These are phyloP conservation scores for Mycena albidolilacea DNA, from an alignment of 768 basidiomycete genomes.

Conservation along the genomic window DNA sequence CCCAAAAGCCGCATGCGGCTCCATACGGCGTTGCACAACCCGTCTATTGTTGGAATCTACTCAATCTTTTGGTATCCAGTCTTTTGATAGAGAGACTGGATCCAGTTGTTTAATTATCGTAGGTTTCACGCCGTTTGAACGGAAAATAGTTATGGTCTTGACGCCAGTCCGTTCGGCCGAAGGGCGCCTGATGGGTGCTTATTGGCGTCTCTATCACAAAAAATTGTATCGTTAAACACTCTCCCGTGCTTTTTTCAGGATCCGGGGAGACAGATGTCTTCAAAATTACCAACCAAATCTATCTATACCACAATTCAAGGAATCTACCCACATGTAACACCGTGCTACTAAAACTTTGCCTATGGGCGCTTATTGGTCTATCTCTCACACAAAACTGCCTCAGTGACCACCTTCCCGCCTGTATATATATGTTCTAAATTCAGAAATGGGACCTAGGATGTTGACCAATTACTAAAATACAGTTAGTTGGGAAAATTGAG, in stretches of 20 bases:
- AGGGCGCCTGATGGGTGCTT: background rate
- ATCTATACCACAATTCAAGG: background rate
- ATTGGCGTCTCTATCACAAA: background rate
- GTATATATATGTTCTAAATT: background rate
- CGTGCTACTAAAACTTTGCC: background rate
- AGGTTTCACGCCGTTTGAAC: conserved; percentile 1
- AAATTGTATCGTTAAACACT: background rate
- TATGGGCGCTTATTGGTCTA: background rate
- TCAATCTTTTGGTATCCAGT: background rate
- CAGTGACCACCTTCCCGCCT: background rate
- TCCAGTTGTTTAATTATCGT: background rate
- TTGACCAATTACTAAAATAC: background rate
- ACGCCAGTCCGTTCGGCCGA: background rate
- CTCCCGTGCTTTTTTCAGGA: background rate
- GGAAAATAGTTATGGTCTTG: background rate
- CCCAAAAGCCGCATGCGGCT: too few relatives aligned
- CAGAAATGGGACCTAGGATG: conserved; percentile 1
- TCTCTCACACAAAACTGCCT: background rate
- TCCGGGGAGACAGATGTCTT: background rate
- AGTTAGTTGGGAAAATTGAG: background rate
- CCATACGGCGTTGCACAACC: too few relatives aligned
- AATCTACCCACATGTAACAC: conserved; percentile 1
- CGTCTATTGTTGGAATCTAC: background rate
- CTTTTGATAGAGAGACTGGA: background rate
- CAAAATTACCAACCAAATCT: background rate